Conservation (phyloP, 148 eudicot species). For the Beta vulgaris region DNA sequence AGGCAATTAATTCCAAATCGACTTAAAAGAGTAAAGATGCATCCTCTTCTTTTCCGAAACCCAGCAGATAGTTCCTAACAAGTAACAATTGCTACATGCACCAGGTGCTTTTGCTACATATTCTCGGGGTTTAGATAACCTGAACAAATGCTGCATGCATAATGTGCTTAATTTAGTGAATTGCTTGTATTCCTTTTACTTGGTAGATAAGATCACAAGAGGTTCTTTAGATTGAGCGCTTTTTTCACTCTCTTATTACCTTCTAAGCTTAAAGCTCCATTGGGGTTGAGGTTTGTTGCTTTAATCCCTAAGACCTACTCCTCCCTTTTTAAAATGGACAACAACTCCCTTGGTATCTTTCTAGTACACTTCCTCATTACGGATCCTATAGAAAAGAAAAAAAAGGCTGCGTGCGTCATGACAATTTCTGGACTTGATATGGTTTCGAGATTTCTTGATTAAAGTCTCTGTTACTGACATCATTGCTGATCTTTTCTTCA, state of each 20-base stretch:
- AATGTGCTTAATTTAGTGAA: not conserved
- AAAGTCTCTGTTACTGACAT: not conserved
- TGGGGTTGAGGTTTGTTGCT: not conserved
- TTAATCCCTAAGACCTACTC: not conserved
- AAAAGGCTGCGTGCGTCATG: not conserved
- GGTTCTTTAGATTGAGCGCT: not conserved
- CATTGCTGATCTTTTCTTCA: slow-evolving; percentile 37
- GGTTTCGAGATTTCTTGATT: not conserved
- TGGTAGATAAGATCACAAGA: not conserved
- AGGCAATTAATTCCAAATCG: not conserved
- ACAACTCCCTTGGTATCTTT: not conserved
- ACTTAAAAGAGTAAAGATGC: not conserved
- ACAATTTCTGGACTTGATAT: not conserved
- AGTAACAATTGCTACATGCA: not conserved
- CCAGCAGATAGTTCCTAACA: not conserved
- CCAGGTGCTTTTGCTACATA: not conserved
- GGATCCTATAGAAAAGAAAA: not conserved
- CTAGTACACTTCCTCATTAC: not conserved
- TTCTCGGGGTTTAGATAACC: slow-evolving; percentile 4
- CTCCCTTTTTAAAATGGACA: not conserved
- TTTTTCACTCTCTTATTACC: too few species aligned
- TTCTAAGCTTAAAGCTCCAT: too few species aligned
- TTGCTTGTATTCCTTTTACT: not conserved
- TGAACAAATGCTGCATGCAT: not conserved
- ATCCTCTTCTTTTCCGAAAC: not conserved